Conservation (phyloP, 208 protist species). For the Jaenimonas drosophilae region DNA sequence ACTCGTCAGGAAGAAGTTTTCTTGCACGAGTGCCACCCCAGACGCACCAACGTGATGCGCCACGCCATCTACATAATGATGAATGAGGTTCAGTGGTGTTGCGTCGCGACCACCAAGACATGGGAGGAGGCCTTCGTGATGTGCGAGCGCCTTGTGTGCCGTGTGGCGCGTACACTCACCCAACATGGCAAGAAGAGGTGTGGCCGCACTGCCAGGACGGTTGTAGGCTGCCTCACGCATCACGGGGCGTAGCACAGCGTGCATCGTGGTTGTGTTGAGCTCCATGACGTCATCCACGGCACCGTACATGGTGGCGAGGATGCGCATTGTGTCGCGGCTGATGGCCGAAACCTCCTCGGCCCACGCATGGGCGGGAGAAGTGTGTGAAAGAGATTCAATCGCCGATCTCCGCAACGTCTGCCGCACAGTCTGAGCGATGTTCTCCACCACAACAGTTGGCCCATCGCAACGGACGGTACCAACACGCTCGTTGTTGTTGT, state of each 20-base stretch:
- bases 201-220: too few species aligned
- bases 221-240: too few species aligned
- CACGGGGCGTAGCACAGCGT: conserved; percentile 11
- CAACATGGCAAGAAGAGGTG: conserved; percentile 8
- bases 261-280: conserved; percentile 17
- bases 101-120: not conserved
- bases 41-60: conserved; percentile 21
- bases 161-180: conserved; percentile 34
- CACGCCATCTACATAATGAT: conserved; percentile 22
- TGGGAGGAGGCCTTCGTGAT: conserved; percentile 24
- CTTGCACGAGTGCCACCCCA: conserved; percentile 10
- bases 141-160: conserved; percentile 33
- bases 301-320: conserved; percentile 57
- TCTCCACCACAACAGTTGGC: conserved; percentile 25
- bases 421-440: conserved; percentile 40
- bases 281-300: conserved; percentile 15
- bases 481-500: not conserved
- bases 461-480: not conserved
- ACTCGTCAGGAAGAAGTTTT: conserved; percentile 36
- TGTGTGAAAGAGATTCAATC: conserved; percentile 27
- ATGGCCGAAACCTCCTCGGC: conserved; percentile 23
- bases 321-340: conserved; percentile 37
- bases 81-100: conserved; percentile 15
- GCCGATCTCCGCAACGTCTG: conserved; percentile 54
- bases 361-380: conserved; percentile 22